These are phyloP conservation scores for Oryza glaberrima DNA, from an alignment of 176 grass and related monocot species.

Conservation along the genomic window DNA sequence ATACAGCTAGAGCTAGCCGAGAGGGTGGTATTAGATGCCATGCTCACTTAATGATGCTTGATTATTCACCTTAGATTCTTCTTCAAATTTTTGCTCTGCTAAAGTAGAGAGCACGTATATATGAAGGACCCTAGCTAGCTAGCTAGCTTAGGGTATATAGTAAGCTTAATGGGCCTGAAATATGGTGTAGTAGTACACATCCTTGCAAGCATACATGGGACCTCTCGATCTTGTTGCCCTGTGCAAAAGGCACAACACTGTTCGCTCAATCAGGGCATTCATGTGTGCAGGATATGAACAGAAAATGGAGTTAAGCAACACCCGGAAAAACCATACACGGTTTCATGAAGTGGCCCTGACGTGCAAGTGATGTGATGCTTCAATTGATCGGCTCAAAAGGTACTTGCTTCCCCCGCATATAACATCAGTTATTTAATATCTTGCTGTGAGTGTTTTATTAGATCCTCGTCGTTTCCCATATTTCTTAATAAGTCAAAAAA, in stretches of 20 bases:
- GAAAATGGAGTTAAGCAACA: not conserved
- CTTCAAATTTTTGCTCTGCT: conserved; percentile 11
- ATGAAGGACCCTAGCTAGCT: not conserved
- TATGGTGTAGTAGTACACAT: conserved; percentile 1
- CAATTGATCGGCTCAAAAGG: not conserved
- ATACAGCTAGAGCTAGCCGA: not conserved
- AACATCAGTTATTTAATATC: not conserved
- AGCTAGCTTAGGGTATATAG: conserved; percentile 30
- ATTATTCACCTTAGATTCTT: not conserved
- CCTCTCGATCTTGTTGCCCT: conserved; percentile 24
- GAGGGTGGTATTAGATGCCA: conserved; percentile 22
- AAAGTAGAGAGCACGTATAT: not conserved
- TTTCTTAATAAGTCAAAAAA: no score
- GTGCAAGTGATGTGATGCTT: conserved; percentile 41
- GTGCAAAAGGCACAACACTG: conserved; percentile 29
- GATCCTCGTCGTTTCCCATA: no score
- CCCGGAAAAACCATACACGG: conserved; percentile 12
- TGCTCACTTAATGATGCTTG: conserved; percentile 11
- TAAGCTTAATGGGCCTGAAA: conserved; percentile 18
- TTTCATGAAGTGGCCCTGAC: conserved; percentile 23
- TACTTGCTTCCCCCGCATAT: not conserved
- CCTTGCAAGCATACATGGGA: conserved; percentile 27
- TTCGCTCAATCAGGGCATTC: conserved; percentile 12
- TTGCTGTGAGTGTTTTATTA: not conserved
- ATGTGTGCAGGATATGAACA: conserved; percentile 8